Evolutionary conservation across 805 yeast species (phyloP), one percentile per base, ranked within the genome.

Genomic region (Saccharomycopsis fibuligera): DNA sequence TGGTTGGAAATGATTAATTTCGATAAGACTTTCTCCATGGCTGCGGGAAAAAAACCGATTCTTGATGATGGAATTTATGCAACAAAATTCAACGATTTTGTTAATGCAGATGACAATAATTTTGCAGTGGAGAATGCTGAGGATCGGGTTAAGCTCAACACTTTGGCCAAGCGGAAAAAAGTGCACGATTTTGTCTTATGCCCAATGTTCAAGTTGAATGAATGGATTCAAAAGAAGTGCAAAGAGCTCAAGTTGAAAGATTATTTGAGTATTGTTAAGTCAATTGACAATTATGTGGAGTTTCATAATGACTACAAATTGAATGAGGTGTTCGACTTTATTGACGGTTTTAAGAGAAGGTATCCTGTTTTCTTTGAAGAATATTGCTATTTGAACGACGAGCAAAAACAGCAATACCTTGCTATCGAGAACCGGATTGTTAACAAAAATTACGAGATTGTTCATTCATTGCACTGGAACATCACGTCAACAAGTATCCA

Each of bases 401-500:
- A 35, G 12, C 44, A 53, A 29, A 25, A 27, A 25, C 10, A 30
- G 12, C 27, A 44, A 27, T 50, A 42, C 40, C 30, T 23, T 36
- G 46, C 40, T 9, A 27, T 50, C 4, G 54, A 53, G 9, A 21
- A 19, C 14, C 31, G 39, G 33, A 45, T 49, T 36, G 41, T 39
- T 19, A 46, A 38, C 43, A 53, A 53, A 36, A 36, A 35, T 12
- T 49, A 44, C 35, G 52, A 50, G 24, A 40, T 50, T 19, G 37
- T 37, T 10, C 29, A 45, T 22, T 43, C 54, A 9, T 37, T 47
- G 21, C 41, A 16, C 65, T 47, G 69, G 63, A 35, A 61, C 58
- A 47, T 49, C 4, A 23, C 23, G 19, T 36, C 50, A 5, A 16
- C 19, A 10, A 33, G 46, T n/a, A 16, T 39, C 8, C 50, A 46